Conservation (phyloP, 2,329 filamentous ascomycete species). For the Pseudomassariella vexata region DNA sequence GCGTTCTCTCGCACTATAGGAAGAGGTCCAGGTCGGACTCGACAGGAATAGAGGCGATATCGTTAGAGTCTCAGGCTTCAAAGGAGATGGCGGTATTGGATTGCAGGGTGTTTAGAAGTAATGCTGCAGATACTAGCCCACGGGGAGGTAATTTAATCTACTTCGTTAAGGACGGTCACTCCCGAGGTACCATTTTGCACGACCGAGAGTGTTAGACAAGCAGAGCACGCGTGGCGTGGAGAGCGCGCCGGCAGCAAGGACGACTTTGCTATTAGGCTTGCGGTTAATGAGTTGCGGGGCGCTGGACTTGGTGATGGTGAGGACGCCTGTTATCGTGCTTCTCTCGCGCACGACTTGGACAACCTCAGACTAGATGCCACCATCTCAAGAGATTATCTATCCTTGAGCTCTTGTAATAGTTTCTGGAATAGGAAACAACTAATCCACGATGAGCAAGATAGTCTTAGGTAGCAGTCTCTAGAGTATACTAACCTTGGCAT, state of each 20-base stretch:
- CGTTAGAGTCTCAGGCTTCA: background rate
- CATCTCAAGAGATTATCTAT: no score
- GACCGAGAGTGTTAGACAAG: constrained; percentile 4
- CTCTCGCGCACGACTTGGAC: constrained; percentile 2
- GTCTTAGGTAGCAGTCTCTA: no score
- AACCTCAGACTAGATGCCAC: constrained; percentile 2
- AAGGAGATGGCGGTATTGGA: constrained; percentile 1
- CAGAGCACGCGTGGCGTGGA: constrained; percentile 4
- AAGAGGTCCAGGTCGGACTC: constrained; percentile 1
- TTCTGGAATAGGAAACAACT: no score
- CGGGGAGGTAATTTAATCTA: constrained; percentile 3
- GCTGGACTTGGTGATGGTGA: background rate
- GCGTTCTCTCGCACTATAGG: constrained; percentile 1
- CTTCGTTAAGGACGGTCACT: background rate
- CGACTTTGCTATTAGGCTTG: constrained; percentile 4
- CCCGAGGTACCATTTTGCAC: constrained; percentile 1
- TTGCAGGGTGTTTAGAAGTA: constrained; percentile 1
- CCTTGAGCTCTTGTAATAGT: no score
- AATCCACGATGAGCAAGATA: no score
- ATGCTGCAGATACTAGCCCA: constrained; percentile 2
- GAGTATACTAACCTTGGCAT: no score
- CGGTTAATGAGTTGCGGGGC: constrained; percentile 3
- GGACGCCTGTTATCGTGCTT: constrained; percentile 4
- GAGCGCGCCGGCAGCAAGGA: constrained; percentile 2
- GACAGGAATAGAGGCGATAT: constrained; percentile 1